phyloP scores from a whole-genome alignment of 768 basidiomycete species.

The Suillus subluteus region DNA sequence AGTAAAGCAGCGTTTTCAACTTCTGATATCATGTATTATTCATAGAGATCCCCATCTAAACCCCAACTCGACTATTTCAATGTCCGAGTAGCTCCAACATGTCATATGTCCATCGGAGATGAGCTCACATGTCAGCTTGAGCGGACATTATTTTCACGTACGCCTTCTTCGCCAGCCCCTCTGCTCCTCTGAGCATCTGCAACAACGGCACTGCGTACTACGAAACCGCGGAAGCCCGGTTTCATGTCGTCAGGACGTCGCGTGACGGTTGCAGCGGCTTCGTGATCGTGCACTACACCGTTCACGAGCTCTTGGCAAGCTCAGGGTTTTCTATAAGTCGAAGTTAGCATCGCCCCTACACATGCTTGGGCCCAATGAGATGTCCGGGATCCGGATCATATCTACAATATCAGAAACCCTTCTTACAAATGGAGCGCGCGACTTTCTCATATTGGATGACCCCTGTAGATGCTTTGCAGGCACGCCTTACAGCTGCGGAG shows the following conservation, averaged over 20 bases:
- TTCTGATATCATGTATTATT: constrained; percentile 7
- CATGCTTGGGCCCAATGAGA: constrained; percentile 23
- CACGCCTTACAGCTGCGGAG: constrained; percentile 38
- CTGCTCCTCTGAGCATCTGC: constrained; percentile 28
- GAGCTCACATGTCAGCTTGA: constrained; percentile 7
- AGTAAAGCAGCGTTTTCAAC: constrained; percentile 3
- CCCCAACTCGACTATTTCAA: constrained; percentile 9
- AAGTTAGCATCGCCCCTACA: constrained; percentile 35
- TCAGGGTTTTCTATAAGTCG: constrained; percentile 21
- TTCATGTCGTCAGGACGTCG: constrained; percentile 15
- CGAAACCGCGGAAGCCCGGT: constrained; percentile 19
- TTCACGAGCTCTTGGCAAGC: constrained; percentile 14
- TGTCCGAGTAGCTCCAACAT: constrained; percentile 3
- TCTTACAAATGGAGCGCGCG: constrained; percentile 26
- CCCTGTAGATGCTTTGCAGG: constrained; percentile 30
- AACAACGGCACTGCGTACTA: constrained; percentile 21
- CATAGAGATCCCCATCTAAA: constrained; percentile 9
- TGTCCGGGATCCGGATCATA: constrained; percentile 36
- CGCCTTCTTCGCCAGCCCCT: constrained; percentile 18
- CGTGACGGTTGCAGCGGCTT: constrained; percentile 11
- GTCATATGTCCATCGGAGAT: constrained; percentile 4
- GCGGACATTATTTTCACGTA: constrained; percentile 8
- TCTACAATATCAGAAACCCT: constrained; percentile 41
- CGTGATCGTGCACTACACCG: constrained; percentile 14
- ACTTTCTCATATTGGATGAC: constrained; percentile 23